Evolutionary conservation across 1,284 basidiomycete species (phyloP), one percentile per base, ranked within the genome.

Genomic region (Ceraceosorus guamensis): DNA sequence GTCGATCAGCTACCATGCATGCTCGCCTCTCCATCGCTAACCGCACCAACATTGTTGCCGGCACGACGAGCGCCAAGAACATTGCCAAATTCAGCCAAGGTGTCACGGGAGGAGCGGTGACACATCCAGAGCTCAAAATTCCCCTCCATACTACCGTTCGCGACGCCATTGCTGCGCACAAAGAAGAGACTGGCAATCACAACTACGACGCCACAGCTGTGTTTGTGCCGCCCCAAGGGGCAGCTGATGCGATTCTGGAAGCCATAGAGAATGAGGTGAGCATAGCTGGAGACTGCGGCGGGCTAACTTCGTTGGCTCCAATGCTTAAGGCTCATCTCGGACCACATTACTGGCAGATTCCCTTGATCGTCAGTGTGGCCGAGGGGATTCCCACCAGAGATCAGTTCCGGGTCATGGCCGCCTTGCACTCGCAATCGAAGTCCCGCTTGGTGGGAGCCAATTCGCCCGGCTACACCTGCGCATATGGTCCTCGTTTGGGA

Each of bases 231-330:
- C 63, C 68, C 2, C 48, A 56, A 2, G 34, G 62, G 0, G 68
- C 68, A 14, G 67, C 67, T 4, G 59, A 63, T 44, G 68, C 68
- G 31, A 63, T 71, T 7, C 56, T 71, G 46, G 68, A 71, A 46
- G 66, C 67, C 13, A 70, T 71, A 41, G 53, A 59, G 11, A 59
- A 53, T 6, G 68, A 71, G 39, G 59, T 70, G 14, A n/a, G n/a
- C n/a, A n/a, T n/a, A n/a, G n/a, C n/a, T n/a, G n/a, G n/a, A n/a
- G n/a, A n/a, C n/a, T n/a, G n/a, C n/a, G n/a, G n/a, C n/a, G n/a
- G n/a, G n/a, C n/a, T n/a, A n/a, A n/a, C n/a, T n/a, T n/a, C n/a
- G n/a, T n/a, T n/a, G n/a, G n/a, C n/a, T n/a, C n/a, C n/a, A n/a
- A n/a, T n/a, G n/a, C n/a, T n/a, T n/a, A n/a, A n/a, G n/a, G n/a